Percentiles rank a stretch among this genome's conserved stretches.
phyloP scores from a whole-genome alignment of 306 rosid genomes.

The Medicago arabica region DNA sequence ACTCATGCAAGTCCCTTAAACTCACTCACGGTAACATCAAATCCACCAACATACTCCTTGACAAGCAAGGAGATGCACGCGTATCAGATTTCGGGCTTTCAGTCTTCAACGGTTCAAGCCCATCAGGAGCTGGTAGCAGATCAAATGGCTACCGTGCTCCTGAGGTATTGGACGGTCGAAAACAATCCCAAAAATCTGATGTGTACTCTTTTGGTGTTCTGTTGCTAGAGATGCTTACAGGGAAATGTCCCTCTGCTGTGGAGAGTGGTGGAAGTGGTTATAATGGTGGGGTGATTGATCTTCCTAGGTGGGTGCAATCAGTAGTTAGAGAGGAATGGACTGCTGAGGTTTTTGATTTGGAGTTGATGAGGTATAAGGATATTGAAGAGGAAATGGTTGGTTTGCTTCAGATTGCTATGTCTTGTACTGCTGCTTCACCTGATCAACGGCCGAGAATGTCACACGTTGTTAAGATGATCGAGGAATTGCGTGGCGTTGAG shows the following conservation, averaged over 20 bases:
- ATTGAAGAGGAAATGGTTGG: constrained; percentile 99
- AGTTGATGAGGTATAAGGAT: constrained; percentile 94
- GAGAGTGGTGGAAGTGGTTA: constrained; percentile 58
- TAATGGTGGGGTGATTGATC: constrained; percentile 61
- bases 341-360: constrained; percentile 96
- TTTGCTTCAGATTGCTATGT: constrained; percentile 79
- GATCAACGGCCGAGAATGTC: constrained; percentile 88
- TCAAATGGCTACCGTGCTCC: constrained; percentile 91
- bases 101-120: constrained; percentile 49
- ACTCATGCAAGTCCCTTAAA: constrained; percentile 64
- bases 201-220: constrained; percentile 91
- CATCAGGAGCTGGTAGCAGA: constrained; percentile 46
- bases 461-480: constrained; percentile 90
- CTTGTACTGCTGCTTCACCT: constrained; percentile 66
- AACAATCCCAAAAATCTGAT: constrained; percentile 71
- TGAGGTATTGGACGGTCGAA: constrained; percentile 72
- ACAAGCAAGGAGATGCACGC: constrained; percentile 69
- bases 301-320: constrained; percentile 96
- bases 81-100: constrained; percentile 92
- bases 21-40: constrained; percentile 89
- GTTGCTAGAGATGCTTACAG: constrained; percentile 80
- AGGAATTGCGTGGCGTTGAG: constrained; percentile 83
- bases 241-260: constrained; percentile 79
- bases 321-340: constrained; percentile 99
- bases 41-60: constrained; percentile 82